Evolutionary conservation across 2,329 filamentous ascomycete species (phyloP).

Genomic region (Botrytis galanthina): DNA sequence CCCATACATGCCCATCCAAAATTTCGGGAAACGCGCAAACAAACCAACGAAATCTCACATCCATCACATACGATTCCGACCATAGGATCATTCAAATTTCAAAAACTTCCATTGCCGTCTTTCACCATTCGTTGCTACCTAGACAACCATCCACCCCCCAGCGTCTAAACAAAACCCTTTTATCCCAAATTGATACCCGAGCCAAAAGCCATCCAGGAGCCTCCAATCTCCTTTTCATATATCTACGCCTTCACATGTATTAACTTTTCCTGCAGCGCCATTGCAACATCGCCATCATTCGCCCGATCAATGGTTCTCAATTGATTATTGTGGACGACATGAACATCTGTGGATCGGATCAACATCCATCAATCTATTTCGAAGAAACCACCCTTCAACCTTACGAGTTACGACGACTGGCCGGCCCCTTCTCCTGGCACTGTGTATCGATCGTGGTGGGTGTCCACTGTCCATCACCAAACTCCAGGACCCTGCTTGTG

Average conservation of each 20-base stretch:
- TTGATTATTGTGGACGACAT: neutral
- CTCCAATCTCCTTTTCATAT: conserved; percentile 8
- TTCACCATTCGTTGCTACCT: neutral
- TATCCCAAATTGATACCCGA: neutral
- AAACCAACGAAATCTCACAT: neutral
- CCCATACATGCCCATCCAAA: neutral
- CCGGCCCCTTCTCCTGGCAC: neutral
- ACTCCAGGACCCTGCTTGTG: neutral
- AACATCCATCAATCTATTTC: neutral
- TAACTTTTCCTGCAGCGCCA: neutral
- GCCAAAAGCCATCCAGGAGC: neutral
- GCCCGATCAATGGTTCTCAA: neutral
- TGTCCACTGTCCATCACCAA: neutral
- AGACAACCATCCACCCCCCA: neutral
- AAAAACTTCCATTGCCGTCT: neutral
- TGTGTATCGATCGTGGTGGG: neutral
- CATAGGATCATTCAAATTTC: neutral
- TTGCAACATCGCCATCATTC: neutral
- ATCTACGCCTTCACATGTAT: neutral
- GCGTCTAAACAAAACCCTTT: neutral
- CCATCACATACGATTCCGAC: neutral
- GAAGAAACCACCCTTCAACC: neutral
- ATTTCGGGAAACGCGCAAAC: neutral
- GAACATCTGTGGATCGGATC: neutral
- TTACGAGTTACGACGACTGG: neutral